These are phyloP conservation scores for Chloromonas sp. DNA, from an alignment of 163 green algal species.

Conservation along the genomic window DNA sequence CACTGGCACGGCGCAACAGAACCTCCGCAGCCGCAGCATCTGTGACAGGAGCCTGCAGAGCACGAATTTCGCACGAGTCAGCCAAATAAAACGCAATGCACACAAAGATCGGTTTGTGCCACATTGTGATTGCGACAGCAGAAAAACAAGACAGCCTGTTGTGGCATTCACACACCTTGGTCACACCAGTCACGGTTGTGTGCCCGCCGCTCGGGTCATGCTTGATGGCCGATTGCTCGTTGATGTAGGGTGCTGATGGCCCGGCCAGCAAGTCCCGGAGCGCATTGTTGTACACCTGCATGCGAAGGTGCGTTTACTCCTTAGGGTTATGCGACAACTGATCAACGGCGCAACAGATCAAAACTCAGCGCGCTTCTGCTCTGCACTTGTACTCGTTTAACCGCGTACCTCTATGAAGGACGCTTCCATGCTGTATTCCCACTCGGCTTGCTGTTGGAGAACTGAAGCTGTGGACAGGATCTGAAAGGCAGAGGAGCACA, in stretches of 20 bases:
- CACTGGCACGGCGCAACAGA: constrained; percentile 54
- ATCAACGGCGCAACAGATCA: too few species aligned
- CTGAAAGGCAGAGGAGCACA: constrained; percentile 19
- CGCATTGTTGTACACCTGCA: constrained; percentile 92
- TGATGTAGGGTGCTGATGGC: constrained; percentile 26
- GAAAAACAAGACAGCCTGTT: neutral
- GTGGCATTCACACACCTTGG: constrained; percentile 12
- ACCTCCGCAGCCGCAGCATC: constrained; percentile 46
- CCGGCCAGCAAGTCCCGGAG: constrained; percentile 59
- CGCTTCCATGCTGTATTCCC: constrained; percentile 80
- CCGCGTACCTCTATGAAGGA: constrained; percentile 75
- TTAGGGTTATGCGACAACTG: too few species aligned
- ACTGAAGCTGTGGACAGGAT: constrained; percentile 56
- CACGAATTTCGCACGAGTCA: neutral
- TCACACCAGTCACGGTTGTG: constrained; percentile 53
- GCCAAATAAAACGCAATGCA: too few species aligned
- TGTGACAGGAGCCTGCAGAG: constrained; percentile 39
- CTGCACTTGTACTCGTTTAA: too few species aligned
- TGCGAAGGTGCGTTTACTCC: too few species aligned
- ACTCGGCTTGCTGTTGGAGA: constrained; percentile 72
- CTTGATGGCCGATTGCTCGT: constrained; percentile 56
- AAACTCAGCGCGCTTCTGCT: too few species aligned
- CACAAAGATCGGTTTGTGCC: neutral
- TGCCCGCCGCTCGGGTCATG: constrained; percentile 61
- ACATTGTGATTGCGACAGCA: neutral